phyloP scores from a whole-genome alignment of 768 basidiomycete genomes.

The Boletus rex-veris region DNA sequence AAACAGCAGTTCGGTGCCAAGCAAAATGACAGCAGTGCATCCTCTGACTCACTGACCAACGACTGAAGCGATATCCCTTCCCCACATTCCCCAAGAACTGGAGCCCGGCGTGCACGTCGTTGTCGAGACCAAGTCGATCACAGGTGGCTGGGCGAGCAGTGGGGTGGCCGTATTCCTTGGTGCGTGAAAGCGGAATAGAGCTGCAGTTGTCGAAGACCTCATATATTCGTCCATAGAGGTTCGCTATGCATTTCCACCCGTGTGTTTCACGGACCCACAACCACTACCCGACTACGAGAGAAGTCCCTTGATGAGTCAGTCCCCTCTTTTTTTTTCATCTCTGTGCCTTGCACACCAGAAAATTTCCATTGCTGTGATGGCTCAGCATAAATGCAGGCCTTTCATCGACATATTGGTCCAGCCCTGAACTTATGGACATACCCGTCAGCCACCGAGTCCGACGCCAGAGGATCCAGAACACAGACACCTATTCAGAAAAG shows the following conservation, averaged over 20 bases:
- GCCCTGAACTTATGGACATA: no score
- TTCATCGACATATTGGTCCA: no score
- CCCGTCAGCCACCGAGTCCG: no score
- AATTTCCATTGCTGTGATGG: no score
- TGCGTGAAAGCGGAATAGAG: constrained; percentile 23
- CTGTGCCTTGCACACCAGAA: no score
- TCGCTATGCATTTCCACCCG: constrained; percentile 66
- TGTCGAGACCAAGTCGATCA: constrained; percentile 44
- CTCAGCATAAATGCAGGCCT: no score
- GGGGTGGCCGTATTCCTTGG: constrained; percentile 65
- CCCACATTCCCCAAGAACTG: constrained; percentile 59
- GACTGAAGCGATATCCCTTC: constrained; percentile 4
- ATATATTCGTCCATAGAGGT: constrained; percentile 45
- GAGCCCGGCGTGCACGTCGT: constrained; percentile 39
- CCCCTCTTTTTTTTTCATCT: no score
- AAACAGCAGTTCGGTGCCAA: constrained; percentile 1
- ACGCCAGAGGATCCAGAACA: no score
- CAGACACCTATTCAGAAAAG: no score
- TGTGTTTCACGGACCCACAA: constrained; percentile 60
- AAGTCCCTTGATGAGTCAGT: no score
- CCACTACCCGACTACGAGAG: constrained; percentile 25
- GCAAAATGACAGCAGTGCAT: not conserved
- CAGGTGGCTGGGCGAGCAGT: constrained; percentile 28
- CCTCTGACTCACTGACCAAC: no score
- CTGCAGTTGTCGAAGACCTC: no score